These are phyloP conservation scores for Phialophora verrucosa DNA, from an alignment of 2,329 filamentous ascomycete genomes.

Conservation along the genomic window DNA sequence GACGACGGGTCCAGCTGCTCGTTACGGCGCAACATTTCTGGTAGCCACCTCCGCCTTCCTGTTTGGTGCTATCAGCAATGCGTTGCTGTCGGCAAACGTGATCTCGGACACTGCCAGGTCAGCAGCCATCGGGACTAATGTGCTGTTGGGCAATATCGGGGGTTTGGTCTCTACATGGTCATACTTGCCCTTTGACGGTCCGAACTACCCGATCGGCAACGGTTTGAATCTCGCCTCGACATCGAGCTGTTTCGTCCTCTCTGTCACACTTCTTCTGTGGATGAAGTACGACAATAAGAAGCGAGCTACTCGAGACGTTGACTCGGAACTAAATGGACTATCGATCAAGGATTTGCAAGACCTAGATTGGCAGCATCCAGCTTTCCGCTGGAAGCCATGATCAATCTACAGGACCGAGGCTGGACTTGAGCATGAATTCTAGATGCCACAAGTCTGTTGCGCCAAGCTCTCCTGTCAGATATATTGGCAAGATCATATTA, in stretches of 20 bases:
- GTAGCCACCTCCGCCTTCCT: conserved; percentile 69
- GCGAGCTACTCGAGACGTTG: conserved; percentile 60
- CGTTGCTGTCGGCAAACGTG: conserved; percentile 71
- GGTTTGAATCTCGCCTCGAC: conserved; percentile 70
- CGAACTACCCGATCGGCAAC: conserved; percentile 73
- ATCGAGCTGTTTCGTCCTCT: conserved; percentile 60
- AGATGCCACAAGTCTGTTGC: background rate
- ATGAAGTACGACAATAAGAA: conserved; percentile 68
- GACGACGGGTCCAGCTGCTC: conserved; percentile 56
- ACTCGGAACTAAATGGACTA: conserved; percentile 61
- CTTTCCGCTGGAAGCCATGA: conserved; percentile 64
- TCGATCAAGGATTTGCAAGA: conserved; percentile 61
- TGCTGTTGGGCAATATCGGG: conserved; percentile 77
- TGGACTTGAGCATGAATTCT: background rate
- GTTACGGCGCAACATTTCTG: conserved; percentile 75
- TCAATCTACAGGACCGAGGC: background rate
- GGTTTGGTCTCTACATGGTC: conserved; percentile 70
- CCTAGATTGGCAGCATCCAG: conserved; percentile 70
- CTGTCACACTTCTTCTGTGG: conserved; percentile 60
- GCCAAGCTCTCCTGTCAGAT: background rate
- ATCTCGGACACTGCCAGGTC: conserved; percentile 72
- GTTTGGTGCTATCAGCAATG: conserved; percentile 69
- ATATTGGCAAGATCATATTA: background rate
- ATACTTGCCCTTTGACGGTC: conserved; percentile 68
- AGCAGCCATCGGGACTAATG: conserved; percentile 68